Evolutionary conservation across 331 rosid genomes (phyloP).

Genomic region (Arachis monticola): DNA sequence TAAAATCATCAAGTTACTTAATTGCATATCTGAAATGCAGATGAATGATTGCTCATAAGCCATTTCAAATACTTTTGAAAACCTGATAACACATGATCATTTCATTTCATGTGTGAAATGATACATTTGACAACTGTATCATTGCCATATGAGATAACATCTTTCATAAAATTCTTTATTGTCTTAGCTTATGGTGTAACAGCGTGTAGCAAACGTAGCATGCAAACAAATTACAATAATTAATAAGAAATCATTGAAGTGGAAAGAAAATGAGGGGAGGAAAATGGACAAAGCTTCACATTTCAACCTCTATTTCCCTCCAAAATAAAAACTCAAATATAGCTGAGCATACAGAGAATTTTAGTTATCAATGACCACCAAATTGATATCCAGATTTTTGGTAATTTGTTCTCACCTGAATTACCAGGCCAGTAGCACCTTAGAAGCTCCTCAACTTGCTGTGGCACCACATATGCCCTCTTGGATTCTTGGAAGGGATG

Average conservation of each 20-base stretch:
- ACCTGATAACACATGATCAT: not conserved
- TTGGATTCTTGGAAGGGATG: slow-evolving; percentile 98
- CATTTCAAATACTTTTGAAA: not conserved
- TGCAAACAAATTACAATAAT: not conserved
- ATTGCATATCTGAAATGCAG: slow-evolving; percentile 17
- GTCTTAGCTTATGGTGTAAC: slow-evolving; percentile 4
- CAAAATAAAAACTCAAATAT: not conserved
- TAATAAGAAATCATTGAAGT: not conserved
- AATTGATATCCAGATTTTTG: slow-evolving; percentile 25
- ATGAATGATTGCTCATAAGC: slow-evolving; percentile 18
- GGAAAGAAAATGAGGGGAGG: too few relatives aligned
- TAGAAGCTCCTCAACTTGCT: slow-evolving; percentile 88
- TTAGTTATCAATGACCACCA: slow-evolving; percentile 19
- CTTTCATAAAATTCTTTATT: not conserved
- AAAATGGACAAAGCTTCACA: too few relatives aligned
- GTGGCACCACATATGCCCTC: slow-evolving; percentile 98
- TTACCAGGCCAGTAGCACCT: slow-evolving; percentile 89
- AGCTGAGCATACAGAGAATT: not conserved
- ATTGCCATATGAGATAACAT: not conserved
- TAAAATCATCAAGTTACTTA: slow-evolving; percentile 28
- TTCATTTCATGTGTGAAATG: slow-evolving; percentile 3
- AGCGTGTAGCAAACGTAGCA: not conserved
- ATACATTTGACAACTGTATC: slow-evolving; percentile 20
- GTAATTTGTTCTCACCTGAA: slow-evolving; percentile 61
- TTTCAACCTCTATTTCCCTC: too few relatives aligned